Base-by-base conservation (phyloP, 306 rosid genomes). In the Cyamopsis tetragonoloba region DNA sequence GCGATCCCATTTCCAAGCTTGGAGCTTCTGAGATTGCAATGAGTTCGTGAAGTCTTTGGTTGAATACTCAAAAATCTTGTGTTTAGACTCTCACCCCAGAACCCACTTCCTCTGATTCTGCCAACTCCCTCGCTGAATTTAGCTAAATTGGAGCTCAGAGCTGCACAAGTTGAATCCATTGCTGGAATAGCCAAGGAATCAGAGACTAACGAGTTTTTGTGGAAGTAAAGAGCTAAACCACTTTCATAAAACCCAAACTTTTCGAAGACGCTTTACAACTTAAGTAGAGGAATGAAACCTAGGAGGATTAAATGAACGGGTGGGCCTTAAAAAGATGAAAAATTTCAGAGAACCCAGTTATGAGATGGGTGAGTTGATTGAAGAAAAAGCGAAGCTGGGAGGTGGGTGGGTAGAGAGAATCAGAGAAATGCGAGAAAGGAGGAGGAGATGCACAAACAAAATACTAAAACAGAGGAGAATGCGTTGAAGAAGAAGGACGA, bases 61-160 rank as follows among this genome's bases (percentile, higher is more conserved):
- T 50, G 78, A 58, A 51, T 48, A 22, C 73, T 81, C 62, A 72
- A 68, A 18, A 66, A 80, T n/a, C 72, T 71, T 22, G 68, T 7
- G 35, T 62, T 84, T n/a, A 49, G 38, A 38, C 65, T 60, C 68
- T 85, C 88, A 51, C 92, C 96, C 71, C 73, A 87, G 47, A 92
- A 81, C 1, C 48, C 74, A 31, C 64, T 66, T 27, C 75, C 62
- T 58, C 69, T 84, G 70, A 61, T 80, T 69, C 66, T 70, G 26
- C 54, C 56, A 58, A 53, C 49, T 11, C 32, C 71, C 11, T 32
- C 49, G 19, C 65, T 10, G 22, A 71, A 49, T 44, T 71, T 46
- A 42, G 50, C 43, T 0, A 77, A 75, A 39, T 68, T 42, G 56
- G 50, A 69, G 75, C 51, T 80, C 58, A 84, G 24, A 7, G 81